These are phyloP conservation scores for Psophocarpus tetragonolobus DNA, from an alignment of 306 rosid species.

Conservation along the genomic window DNA sequence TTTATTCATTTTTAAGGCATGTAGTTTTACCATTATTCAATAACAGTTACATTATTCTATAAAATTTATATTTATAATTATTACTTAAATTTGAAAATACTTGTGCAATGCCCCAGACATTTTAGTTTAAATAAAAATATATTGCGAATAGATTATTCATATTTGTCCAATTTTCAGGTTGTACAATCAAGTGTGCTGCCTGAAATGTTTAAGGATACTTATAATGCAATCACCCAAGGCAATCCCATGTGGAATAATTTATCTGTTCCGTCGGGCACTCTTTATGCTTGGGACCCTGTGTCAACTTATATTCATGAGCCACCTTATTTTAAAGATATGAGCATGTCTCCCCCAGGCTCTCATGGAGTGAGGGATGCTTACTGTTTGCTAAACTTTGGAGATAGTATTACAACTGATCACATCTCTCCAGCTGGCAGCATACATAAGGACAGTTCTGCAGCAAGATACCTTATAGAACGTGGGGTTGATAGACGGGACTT, in stretches of 20 bases:
- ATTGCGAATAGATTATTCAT: constrained; percentile 20
- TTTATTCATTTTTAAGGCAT: not conserved
- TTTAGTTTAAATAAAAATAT: constrained; percentile 1
- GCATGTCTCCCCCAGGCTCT: constrained; percentile 92
- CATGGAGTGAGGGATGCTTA: constrained; percentile 81
- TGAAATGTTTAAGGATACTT: constrained; percentile 87
- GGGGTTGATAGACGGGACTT: constrained; percentile 94
- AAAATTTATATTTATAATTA: not conserved
- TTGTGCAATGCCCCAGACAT: not conserved
- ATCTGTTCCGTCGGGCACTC: constrained; percentile 83
- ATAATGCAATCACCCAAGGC: constrained; percentile 90
- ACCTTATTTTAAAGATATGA: constrained; percentile 85
- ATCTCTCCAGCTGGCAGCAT: constrained; percentile 99
- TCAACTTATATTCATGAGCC: constrained; percentile 95
- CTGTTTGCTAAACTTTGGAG: constrained; percentile 96
- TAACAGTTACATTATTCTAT: not conserved
- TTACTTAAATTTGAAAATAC: not conserved
- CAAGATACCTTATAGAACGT: constrained; percentile 77
- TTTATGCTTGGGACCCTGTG: constrained; percentile 83
- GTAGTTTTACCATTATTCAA: not conserved
- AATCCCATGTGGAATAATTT: constrained; percentile 90
- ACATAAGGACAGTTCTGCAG: constrained; percentile 96
- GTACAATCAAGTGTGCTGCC: constrained; percentile 95
- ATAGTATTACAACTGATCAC: constrained; percentile 96
- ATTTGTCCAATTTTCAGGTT: constrained; percentile 55